Percentiles rank a stretch among this genome's conserved stretches.
Conservation (phyloP, 2,329 filamentous ascomycete genomes). For the Phyllosticta paracitricarpa region DNA sequence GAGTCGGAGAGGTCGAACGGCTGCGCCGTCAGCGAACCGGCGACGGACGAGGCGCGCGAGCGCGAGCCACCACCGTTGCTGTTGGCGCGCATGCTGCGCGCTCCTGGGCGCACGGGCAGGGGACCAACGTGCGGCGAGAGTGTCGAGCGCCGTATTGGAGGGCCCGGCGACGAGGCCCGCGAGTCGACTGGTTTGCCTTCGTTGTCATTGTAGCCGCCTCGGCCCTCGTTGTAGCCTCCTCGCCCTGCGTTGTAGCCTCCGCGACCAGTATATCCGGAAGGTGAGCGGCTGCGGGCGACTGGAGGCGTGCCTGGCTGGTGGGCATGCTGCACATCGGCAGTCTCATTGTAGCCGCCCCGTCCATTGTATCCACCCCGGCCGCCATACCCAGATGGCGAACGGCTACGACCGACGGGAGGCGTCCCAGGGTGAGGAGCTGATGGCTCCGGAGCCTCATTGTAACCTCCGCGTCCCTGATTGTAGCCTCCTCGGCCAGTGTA, state of each 20-base stretch:
- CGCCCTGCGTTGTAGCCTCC: constrained; percentile 22
- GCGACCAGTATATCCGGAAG: constrained; percentile 18
- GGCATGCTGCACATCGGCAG: neutral
- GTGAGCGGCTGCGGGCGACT: neutral
- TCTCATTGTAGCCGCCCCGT: constrained; percentile 13
- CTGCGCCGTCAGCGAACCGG: constrained; percentile 18
- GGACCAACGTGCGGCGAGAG: constrained; percentile 23
- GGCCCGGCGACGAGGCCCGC: constrained; percentile 18
- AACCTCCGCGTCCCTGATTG: constrained; percentile 13
- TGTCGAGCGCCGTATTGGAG: constrained; percentile 18
- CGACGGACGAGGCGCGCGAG: constrained; percentile 11
- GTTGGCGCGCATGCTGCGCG: constrained; percentile 22
- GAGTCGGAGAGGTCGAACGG: constrained; percentile 21
- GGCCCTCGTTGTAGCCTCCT: constrained; percentile 22
- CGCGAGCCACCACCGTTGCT: constrained; percentile 18
- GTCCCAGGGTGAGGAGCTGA: neutral
- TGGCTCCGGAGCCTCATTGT: neutral
- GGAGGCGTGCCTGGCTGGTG: neutral
- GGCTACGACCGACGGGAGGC: neutral
- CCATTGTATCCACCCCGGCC: constrained; percentile 24
- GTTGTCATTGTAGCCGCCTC: constrained; percentile 23
- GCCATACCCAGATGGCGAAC: constrained; percentile 1
- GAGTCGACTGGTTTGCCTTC: constrained; percentile 18
- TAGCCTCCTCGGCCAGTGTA: constrained; percentile 20
- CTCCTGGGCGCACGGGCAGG: constrained; percentile 21